Evolutionary conservation across 768 basidiomycete species (phyloP).

Genomic region (Tricholoma matsutake): DNA sequence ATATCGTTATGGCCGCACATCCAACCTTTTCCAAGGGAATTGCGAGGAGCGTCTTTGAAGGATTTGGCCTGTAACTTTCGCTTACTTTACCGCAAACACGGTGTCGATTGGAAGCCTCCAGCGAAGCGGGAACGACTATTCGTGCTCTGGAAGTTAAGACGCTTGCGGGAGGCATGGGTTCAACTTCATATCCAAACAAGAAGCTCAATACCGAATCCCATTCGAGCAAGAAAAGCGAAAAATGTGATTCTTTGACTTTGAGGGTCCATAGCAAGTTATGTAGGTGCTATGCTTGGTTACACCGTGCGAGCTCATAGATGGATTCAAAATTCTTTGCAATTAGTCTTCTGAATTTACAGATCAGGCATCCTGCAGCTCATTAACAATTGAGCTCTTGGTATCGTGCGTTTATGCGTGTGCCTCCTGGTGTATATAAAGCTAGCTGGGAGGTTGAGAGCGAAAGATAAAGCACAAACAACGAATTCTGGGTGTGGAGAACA

Average conservation of each 20-base stretch:
- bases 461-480: neutral
- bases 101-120: slow-evolving; percentile 17
- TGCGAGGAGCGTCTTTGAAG: slow-evolving; percentile 42
- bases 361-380: neutral
- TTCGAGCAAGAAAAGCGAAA: neutral
- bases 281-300: neutral
- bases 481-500: neutral
- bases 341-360: neutral
- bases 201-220: neutral
- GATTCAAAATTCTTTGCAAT: neutral
- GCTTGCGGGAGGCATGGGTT: slow-evolving; percentile 9
- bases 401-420: neutral
- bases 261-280: neutral
- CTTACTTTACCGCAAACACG: slow-evolving; percentile 24
- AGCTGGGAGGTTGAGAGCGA: neutral
- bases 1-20: slow-evolving; percentile 63
- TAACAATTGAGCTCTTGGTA: neutral
- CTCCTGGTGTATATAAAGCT: neutral
- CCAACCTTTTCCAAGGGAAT: slow-evolving; percentile 53
- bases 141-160: slow-evolving; percentile 36
- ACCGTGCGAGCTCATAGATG: neutral
- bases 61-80: slow-evolving; percentile 49
- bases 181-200: neutral
- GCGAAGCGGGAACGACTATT: slow-evolving; percentile 31
- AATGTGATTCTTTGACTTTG: neutral